Evolutionary conservation across 2,329 filamentous ascomycete genomes (phyloP).

Genomic region (Hypomyces rosellus): DNA sequence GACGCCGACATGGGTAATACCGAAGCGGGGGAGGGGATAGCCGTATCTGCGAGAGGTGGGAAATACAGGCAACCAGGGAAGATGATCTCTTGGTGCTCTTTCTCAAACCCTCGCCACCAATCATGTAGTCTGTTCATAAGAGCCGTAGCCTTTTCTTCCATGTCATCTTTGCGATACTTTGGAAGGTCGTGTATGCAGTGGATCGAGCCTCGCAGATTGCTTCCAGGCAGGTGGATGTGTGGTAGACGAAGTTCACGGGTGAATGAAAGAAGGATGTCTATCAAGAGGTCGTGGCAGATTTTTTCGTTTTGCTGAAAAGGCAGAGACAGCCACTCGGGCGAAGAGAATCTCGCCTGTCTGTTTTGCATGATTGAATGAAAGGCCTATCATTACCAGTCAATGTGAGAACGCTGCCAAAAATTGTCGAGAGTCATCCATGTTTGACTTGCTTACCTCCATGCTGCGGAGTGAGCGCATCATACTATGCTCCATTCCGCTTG

Average conservation of each 20-base stretch:
- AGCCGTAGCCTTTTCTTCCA: neutral
- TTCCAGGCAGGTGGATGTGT: neutral
- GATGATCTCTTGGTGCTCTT: too few relatives aligned
- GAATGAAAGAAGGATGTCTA: constrained; percentile 5
- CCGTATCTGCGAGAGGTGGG: neutral
- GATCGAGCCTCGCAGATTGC: neutral
- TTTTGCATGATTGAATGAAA: constrained; percentile 8
- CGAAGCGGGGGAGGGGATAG: neutral
- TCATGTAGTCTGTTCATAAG: too few relatives aligned
- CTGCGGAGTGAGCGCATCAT: constrained; percentile 4
- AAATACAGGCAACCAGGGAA: too few relatives aligned
- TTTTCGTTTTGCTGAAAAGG: constrained; percentile 6
- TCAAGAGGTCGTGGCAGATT: constrained; percentile 2
- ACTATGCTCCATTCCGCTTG: neutral
- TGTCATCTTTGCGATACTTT: constrained; percentile 2
- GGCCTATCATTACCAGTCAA: neutral
- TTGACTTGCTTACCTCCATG: constrained; percentile 1
- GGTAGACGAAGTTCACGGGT: constrained; percentile 2
- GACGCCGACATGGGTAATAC: neutral
- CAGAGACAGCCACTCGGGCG: constrained; percentile 4
- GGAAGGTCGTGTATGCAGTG: constrained; percentile 3
- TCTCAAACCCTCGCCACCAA: too few relatives aligned
- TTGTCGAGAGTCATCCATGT: neutral
- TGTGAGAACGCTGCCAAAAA: too few relatives aligned
- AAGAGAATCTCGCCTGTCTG: constrained; percentile 1